Base-by-base conservation (phyloP, 1,284 basidiomycete genomes). In the Tilletia setariae region DNA sequence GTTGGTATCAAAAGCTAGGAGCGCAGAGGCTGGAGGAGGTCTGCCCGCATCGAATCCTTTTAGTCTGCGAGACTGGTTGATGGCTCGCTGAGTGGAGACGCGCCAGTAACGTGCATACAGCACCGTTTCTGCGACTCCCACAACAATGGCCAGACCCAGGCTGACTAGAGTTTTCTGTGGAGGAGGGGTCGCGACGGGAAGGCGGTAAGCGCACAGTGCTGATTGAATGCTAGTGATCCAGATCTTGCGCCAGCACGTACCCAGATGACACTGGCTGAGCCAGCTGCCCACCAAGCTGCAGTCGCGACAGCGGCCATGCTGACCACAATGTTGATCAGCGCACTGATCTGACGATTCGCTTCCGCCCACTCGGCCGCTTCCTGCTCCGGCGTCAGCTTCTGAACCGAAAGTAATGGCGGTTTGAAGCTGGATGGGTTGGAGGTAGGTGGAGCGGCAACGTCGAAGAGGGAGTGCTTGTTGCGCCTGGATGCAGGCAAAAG, bases 281-380 rank as follows among this genome's bases (percentile, higher is more conserved):
- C 67, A 13, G 59, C 68, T 53, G 63, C 68, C 70, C 70, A 74
- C 72, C 72, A 74, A 16, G 65, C 68, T 44, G 70, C 72, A 19
- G 68, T 68, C 1, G 66, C 70, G n/a, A 70, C 67, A 15, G 70
- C 72, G 23, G n/a, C 66, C 65, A 74, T 70, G 46, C 72, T 74
- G 6, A 72, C 35, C 1, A 69, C 8, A 9, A 74, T 47, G 47
- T 72, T 74, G 51, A 67, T 9, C 1, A 72, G 53, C 7, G 70
- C 72, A 44, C 70, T 70, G n/a, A 70, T 40, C 43, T 70, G 66
- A 30, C 49, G 19, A 51, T 69, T 68, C 35, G 68, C 46, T 23
- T 72, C 62, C 25, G 64, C 66, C 72, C 72, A 74, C 40, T 69
- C 70, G 11, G 15, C 40, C 21, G 47, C 69, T 64, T 72, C 70